Evolutionary conservation across 192 early-diverging fungal genomes (phyloP).

Genomic region (Glomus cerebriforme): DNA sequence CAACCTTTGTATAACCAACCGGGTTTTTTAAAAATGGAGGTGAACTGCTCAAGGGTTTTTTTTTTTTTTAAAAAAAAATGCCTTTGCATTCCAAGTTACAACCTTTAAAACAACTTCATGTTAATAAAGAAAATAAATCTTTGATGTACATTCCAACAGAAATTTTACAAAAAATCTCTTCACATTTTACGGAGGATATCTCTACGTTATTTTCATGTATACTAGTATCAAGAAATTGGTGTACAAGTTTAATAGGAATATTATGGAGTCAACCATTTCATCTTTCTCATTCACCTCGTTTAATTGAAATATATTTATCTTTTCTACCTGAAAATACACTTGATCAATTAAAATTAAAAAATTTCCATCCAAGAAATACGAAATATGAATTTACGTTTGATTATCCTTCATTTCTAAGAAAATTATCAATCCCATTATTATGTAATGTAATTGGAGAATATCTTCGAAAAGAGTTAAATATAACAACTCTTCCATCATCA

Average conservation of each 20-base stretch:
- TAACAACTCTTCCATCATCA: not conserved
- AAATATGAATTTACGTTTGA: not conserved
- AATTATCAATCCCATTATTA: not conserved
- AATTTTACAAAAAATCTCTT: not conserved
- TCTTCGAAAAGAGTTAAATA: not conserved
- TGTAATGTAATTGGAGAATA: not conserved
- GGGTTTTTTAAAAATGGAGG: too few species aligned
- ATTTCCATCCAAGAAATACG: not conserved
- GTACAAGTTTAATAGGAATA: not conserved
- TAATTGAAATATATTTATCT: not conserved
- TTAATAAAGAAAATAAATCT: too few species aligned
- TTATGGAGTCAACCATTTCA: constrained; percentile 2
- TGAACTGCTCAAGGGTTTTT: too few species aligned
- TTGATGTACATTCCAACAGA: not conserved
- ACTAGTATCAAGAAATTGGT: not conserved
- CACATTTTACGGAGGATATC: not conserved
- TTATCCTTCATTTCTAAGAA: not conserved
- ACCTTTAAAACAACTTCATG: too few species aligned
- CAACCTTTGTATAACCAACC: too few species aligned
- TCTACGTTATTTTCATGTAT: not conserved
- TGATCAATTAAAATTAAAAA: not conserved
- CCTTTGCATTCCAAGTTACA: too few species aligned
- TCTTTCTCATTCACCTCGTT: not conserved
- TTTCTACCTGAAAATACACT: not conserved
- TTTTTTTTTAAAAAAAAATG: too few species aligned